Evolutionary conservation across 768 basidiomycete genomes (phyloP).

Genomic region (Amanita rubescens): DNA sequence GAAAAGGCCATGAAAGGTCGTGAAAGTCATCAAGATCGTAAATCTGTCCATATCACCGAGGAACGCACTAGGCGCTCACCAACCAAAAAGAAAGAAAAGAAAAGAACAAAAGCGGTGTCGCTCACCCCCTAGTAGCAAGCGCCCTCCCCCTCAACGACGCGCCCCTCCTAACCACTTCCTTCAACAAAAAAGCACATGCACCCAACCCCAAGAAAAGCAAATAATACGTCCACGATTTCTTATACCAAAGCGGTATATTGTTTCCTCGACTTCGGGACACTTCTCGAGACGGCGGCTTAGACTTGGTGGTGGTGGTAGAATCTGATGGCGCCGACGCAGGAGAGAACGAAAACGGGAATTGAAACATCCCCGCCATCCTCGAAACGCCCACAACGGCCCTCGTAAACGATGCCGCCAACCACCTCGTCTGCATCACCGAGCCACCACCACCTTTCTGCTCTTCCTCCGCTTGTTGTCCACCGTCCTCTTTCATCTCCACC

Average conservation of each 20-base stretch:
- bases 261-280: background rate
- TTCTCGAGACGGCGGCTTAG: background rate
- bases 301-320: background rate
- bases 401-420: too few relatives aligned
- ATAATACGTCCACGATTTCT: background rate
- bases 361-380: background rate
- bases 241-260: background rate
- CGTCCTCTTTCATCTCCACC: too few relatives aligned
- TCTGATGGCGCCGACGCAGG: background rate
- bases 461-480: background rate
- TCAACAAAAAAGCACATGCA: slow-evolving; percentile 5
- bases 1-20: too few relatives aligned
- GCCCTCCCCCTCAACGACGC: background rate
- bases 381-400: background rate
- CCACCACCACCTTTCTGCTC: background rate
- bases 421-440: too few relatives aligned
- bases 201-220: slow-evolving; percentile 5
- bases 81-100: too few relatives aligned
- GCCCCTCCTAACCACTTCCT: background rate
- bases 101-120: too few relatives aligned
- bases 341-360: background rate
- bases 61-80: too few relatives aligned
- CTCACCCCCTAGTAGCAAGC: too few relatives aligned
- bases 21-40: too few relatives aligned
- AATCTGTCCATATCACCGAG: too few relatives aligned